Percentiles rank a stretch among this genome's conserved stretches.
Evolutionary conservation across 139 green algal genomes (phyloP).

Genomic region (Astrephomene gubernaculifera): DNA sequence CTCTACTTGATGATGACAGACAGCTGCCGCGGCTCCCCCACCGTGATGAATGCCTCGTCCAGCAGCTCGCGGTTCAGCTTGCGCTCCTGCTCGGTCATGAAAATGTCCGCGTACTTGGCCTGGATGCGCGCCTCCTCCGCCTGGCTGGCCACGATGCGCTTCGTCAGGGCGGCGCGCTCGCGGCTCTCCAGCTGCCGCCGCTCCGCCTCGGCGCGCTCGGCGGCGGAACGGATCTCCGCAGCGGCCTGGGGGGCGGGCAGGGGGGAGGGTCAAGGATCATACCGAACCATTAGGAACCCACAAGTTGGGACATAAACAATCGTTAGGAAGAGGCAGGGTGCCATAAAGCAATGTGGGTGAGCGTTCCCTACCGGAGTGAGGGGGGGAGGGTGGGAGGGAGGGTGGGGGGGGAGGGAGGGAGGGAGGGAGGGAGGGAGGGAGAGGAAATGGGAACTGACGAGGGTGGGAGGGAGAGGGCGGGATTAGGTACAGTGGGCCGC

Average conservation of each 20-base stretch:
- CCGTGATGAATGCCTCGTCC: conserved; percentile 3
- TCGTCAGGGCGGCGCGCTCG: not conserved
- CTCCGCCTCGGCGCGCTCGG: not conserved
- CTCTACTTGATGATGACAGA: not conserved
- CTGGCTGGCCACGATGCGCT: conserved; percentile 10
- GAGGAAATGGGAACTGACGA: too few species aligned
- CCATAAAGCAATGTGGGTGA: too few species aligned
- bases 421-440: too few species aligned
- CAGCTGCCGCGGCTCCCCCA: conserved; percentile 17
- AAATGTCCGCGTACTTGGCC: conserved; percentile 44
- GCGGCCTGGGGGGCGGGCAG: conserved; percentile 2
- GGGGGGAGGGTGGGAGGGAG: too few species aligned
- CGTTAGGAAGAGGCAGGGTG: too few species aligned
- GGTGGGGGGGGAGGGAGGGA: too few species aligned
- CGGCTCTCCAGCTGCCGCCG: not conserved
- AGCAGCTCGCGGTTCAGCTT: conserved; percentile 43
- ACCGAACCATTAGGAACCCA: too few species aligned
- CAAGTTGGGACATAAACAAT: too few species aligned
- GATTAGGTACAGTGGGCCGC: too few species aligned
- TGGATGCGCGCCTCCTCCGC: not conserved
- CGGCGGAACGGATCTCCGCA: not conserved
- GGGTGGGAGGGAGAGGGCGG: too few species aligned
- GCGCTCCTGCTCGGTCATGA: conserved; percentile 48
- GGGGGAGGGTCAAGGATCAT: too few species aligned
- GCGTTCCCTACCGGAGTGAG: too few species aligned